Evolutionary conservation across 192 early-diverging fungal genomes (phyloP), one percentile per base, ranked within the genome.

Genomic region (Rhizoclosmatium sp.): DNA sequence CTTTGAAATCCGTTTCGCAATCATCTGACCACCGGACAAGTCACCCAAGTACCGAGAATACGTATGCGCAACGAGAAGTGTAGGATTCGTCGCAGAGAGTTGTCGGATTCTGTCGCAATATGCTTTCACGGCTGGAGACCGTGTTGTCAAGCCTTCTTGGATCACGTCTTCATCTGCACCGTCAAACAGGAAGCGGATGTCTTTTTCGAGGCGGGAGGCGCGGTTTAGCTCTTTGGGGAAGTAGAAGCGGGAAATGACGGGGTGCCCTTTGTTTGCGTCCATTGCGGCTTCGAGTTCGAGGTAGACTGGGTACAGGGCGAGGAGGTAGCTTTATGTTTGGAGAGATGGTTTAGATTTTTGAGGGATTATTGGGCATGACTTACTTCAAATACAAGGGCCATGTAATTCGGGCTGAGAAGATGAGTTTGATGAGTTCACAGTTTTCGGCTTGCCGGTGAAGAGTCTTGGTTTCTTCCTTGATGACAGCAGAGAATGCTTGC

Each of bases 1-100:
- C 69, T 88, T 89, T 69, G 85, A 82, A 3, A 90, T 72, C 40
- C 85, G 79, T 65, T 87, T 86, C 58, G 84, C 82, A 23, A 90
- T 73, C 51, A 89, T 86, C 51, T 89, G 87, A 19, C 89, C 89
- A 60, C 89, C 88, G 4, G 83, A 85, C 49, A 90, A 78, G 78
- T 90, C 89, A 45, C 89, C 89, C 1, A 90, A 68, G 71, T 90
- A 90, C 23, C 89, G 85, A 23, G 87, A 75, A 40, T 90, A 90
- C 51, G 83, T 77, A 56, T 90, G 88, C 59, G 89, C 87, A n/a
- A 89, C 76, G 47, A 90, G 65, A 0, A 90, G 80, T 23, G 85
- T 85, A 47, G 87, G 87, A 59, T 84, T 84, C 19, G 76, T 67
- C 40, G 44, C 41, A 16, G 78, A 68, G 3, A 85, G 82, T 2